A percentile compares a stretch with the other conserved stretches of the same genome.
Evolutionary conservation across 2,329 filamentous ascomycete species (phyloP).

Genomic region (Colletotrichum abscissum): DNA sequence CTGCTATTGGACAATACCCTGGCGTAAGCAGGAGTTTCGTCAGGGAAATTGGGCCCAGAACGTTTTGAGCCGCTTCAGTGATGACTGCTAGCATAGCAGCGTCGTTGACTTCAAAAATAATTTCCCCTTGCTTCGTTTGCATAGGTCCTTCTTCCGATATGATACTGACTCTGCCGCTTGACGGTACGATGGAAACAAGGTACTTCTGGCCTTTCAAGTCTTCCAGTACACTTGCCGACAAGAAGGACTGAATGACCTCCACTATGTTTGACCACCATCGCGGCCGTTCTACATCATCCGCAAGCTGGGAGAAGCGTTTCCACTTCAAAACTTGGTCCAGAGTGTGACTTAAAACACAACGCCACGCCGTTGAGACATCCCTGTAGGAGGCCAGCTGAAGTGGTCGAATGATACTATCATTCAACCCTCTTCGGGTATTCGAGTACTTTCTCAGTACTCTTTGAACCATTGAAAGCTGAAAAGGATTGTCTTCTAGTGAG

Average conservation of each 20-base stretch:
- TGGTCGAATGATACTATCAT: not conserved
- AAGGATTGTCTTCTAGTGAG: not conserved
- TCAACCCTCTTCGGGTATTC: no score
- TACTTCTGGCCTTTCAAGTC: not conserved
- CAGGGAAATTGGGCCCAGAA: not conserved
- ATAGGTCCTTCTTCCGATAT: no score
- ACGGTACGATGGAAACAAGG: not conserved
- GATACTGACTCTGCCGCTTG: rapidly evolving
- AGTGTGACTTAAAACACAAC: not conserved
- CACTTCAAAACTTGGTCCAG: rapidly evolving
- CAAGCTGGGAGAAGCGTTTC: rapidly evolving
- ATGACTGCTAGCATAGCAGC: not conserved
- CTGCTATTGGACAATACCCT: not conserved
- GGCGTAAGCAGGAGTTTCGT: not conserved
- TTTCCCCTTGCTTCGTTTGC: rapidly evolving
- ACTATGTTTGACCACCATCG: not conserved
- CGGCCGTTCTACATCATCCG: rapidly evolving
- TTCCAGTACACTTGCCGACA: not conserved
- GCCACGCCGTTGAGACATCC: not conserved
- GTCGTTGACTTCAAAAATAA: not conserved
- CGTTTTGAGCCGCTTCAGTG: not conserved
- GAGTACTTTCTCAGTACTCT: not conserved
- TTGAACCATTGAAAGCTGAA: not conserved
- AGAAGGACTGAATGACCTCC: not conserved
- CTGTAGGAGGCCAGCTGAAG: not conserved